Evolutionary conservation across 2,329 filamentous ascomycete genomes (phyloP), one percentile per base, ranked within the genome.

Genomic region (Acrocalymma vagum): DNA sequence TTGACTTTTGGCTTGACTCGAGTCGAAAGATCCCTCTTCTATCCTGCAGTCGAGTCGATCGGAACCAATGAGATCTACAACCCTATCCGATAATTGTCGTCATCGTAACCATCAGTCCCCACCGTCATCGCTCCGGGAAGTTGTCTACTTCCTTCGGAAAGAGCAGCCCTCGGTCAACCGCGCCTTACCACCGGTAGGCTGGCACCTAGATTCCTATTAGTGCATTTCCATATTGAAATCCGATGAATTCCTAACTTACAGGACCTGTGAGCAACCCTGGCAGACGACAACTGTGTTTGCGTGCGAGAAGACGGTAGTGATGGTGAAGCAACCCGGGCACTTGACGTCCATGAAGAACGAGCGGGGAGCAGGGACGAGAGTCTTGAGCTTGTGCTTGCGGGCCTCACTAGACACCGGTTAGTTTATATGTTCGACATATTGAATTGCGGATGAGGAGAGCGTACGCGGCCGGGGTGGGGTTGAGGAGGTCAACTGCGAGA

Each of bases 291-390:
- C 94, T 76, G 94, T 99, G 85, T 99, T 94, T 78, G 94, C 94
- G 85, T 99, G 94, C 58, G 93, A 97, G 90, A 97, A 99, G 80
- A 99, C 94, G 78, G 94, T 99, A 78, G 94, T 99, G 86, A 99
- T 99, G 78, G 92, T 96, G 88, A 97, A 99, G 90, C 94, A 99
- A 72, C 94, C 94, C 76, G 94, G 94, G 89, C 94, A 99, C 88
- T 99, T 99, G 84, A 99, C 94, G 77, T 99, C 94, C 94, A 99
- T 99, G 90, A 99, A 99, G 89, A 97, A 99, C 65, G 93, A 97
- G 77, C 94, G 90, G 71, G 94, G 94, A 62, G 85, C 87, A 71
- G 94, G 94, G 75, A 99, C 94, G 70, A 99, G 89, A 65, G 84
- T 91, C 91, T 99, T 99, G 78, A 99, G 90, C 90, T 99, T 99